A percentile compares a stretch with the other conserved stretches of the same genome.
These are phyloP conservation scores for Fremontodendron californicum DNA, from an alignment of 345 rosid genomes.

Conservation along the genomic window DNA sequence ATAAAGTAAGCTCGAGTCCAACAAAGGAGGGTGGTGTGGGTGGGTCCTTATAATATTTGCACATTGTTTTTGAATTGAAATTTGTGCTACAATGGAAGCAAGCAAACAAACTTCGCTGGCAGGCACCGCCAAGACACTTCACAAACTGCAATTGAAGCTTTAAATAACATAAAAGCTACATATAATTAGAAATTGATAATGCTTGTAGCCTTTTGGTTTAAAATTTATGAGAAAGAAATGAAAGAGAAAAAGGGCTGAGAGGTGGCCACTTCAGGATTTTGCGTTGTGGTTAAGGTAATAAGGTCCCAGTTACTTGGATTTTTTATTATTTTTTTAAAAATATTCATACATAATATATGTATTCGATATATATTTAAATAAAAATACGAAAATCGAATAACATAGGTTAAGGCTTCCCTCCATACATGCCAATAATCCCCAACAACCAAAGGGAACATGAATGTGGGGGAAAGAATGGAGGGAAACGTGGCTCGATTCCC, in stretches of 20 bases:
- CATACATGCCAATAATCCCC: slow-evolving; percentile 20
- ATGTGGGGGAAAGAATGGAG: slow-evolving; percentile 20
- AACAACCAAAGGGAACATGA: slow-evolving; percentile 26
- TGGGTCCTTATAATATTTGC: neutral
- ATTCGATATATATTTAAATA: too few species aligned
- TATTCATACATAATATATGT: too few species aligned
- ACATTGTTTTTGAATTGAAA: neutral
- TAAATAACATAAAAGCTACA: neutral
- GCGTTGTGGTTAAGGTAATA: too few species aligned
- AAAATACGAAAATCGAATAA: too few species aligned
- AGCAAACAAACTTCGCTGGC: neutral
- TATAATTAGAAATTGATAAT: neutral
- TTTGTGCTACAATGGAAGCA: neutral
- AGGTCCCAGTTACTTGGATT: too few species aligned
- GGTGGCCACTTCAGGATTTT: too few species aligned
- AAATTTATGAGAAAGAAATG: neutral
- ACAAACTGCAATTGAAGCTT: neutral
- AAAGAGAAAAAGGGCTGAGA: too few species aligned
- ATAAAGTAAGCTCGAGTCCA: neutral
- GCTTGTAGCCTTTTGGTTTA: too few species aligned
- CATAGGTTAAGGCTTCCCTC: slow-evolving; percentile 5
- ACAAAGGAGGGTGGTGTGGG: neutral
- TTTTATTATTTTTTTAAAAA: too few species aligned
- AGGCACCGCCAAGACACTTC: neutral
- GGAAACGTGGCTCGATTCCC: slow-evolving; percentile 26